Evolutionary conservation across 768 basidiomycete genomes (phyloP).

Genomic region (Thelephora ganbajun): DNA sequence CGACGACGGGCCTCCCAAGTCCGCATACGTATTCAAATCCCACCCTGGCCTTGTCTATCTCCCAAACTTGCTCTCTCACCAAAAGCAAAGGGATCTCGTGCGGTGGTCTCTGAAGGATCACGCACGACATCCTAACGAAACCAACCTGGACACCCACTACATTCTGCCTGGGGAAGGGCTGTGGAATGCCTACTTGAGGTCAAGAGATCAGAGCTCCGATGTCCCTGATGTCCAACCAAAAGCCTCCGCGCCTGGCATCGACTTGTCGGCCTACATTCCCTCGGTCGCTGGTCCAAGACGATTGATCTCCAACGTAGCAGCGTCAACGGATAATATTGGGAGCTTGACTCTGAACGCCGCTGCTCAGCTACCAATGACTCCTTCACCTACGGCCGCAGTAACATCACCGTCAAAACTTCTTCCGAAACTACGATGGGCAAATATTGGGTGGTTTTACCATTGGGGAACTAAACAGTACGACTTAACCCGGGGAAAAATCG

Average conservation of each 20-base stretch:
- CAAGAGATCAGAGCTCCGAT: conserved; percentile 15
- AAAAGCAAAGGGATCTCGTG: conserved; percentile 55
- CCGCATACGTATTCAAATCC: conserved; percentile 9
- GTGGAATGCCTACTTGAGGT: conserved; percentile 49
- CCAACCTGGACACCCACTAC: conserved; percentile 85
- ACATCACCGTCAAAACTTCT: conserved; percentile 41
- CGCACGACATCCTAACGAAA: conserved; percentile 69
- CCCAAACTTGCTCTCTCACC: conserved; percentile 51
- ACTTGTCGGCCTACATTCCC: conserved; percentile 10
- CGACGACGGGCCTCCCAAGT: conserved; percentile 7
- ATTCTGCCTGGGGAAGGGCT: conserved; percentile 57
- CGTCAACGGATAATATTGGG: conserved; percentile 38
- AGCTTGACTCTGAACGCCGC: conserved; percentile 27
- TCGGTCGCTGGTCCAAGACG: conserved; percentile 36
- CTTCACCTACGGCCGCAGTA: conserved; percentile 46
- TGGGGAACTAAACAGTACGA: conserved; percentile 96
- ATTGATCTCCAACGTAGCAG: conserved; percentile 63
- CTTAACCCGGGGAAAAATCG: conserved; percentile 55
- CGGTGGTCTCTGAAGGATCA: conserved; percentile 65
- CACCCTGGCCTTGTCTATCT: conserved; percentile 69
- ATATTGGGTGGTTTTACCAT: conserved; percentile 93
- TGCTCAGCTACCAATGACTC: conserved; percentile 48
- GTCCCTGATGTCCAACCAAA: conserved; percentile 32
- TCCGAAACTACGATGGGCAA: conserved; percentile 83
- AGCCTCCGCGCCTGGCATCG: conserved; percentile 12